Evolutionary conservation across 257 asterid genomes (phyloP), one percentile per base, ranked within the genome.

Genomic region (Prunella vulgaris): DNA sequence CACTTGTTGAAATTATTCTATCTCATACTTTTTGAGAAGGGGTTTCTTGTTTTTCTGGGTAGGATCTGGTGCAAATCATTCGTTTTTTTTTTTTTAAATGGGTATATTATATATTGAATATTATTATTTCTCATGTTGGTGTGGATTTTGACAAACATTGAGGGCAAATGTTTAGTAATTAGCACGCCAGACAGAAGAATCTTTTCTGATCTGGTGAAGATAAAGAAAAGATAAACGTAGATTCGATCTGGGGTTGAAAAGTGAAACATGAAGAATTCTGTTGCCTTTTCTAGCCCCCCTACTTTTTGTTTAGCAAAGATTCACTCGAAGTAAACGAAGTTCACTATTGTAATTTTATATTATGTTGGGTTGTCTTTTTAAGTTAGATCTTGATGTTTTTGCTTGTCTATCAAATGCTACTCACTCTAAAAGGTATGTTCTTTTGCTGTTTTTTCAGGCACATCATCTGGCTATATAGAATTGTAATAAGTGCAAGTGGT

Each of bases 361-460:
- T 20, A 51, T 72, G 15, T 40, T 33, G 59, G 25, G 49, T 56
- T 20, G 8, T 68, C 42, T 33, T 18, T 40, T 65, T 38, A n/a
- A 21, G 70, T 66, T 35, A 37, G 17, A 57, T 72, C 48, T 58
- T 60, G 40, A 38, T 37, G 48, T 59, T 64, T 60, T 37, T n/a
- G 52, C 57, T 38, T 32, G 32, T 27, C 15, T 63, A n/a, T 51
- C 32, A 62, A 59, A 51, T 17, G 46, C 46, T 38, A 7, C 40
- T 37, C 14, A 12, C 52, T 44, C 52, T 44, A 51, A 66, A 25
- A 53, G 27, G 5, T 6, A 2, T 64, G 59, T 13, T 75, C 12
- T 56, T 74, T 38, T 44, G 68, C 57, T 81, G 27, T 69, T 64
- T 17, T 77, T 79, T 65, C 84, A 81, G 89, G 89, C 79, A 66